phyloP scores from a whole-genome alignment of 352 stramenopile species.

The Pythium brachiatum region DNA sequence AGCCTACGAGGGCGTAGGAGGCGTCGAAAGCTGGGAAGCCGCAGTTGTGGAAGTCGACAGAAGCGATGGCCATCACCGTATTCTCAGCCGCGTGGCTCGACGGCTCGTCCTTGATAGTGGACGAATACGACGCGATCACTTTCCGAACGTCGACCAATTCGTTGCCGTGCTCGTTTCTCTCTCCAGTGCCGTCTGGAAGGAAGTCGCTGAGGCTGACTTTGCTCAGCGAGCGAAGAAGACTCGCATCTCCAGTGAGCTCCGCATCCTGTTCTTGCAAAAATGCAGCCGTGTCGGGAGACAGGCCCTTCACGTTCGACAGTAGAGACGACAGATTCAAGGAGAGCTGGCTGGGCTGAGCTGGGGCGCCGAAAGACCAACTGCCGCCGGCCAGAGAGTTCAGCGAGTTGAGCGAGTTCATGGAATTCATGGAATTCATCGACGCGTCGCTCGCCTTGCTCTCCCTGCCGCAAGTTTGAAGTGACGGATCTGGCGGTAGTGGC shows the following conservation, averaged over 20 bases:
- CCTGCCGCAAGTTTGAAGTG: constrained; percentile 3
- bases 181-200: constrained; percentile 15
- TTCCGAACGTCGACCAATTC: constrained; percentile 1
- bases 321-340: constrained; percentile 55
- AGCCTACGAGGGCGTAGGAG: constrained; percentile 44
- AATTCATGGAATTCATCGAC: constrained; percentile 28
- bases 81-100: constrained; percentile 30
- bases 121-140: constrained; percentile 22
- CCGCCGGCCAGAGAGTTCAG: constrained; percentile 11
- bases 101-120: constrained; percentile 34
- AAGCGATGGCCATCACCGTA: constrained; percentile 37
- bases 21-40: constrained; percentile 59
- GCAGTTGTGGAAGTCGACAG: constrained; percentile 55
- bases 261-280: constrained; percentile 64
- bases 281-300: constrained; percentile 43
- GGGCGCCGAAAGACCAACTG: constrained; percentile 15
- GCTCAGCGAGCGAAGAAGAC: constrained; percentile 50
- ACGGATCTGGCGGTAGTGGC: not conserved
- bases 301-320: constrained; percentile 45
- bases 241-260: constrained; percentile 51
- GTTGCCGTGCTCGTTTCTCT: not conserved
- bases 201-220: constrained; percentile 57
- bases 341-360: constrained; percentile 13
- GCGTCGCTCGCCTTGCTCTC: constrained; percentile 22
- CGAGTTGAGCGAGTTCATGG: constrained; percentile 5